Evolutionary conservation across 495 filamentous ascomycete genomes (phyloP).

Genomic region (Recurvomyces mirabilis): DNA sequence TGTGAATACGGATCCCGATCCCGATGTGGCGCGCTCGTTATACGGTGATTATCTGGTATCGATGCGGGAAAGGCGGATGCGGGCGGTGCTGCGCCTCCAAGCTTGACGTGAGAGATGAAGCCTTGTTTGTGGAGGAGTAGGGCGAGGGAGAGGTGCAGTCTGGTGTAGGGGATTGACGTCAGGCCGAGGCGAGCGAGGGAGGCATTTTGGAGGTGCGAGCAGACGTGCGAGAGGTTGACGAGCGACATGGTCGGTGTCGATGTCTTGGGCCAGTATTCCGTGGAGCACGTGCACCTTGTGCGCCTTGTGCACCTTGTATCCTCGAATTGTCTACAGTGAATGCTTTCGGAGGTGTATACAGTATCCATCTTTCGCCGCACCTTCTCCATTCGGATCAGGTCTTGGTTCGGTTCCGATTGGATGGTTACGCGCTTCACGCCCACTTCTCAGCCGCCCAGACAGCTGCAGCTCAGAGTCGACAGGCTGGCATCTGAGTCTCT

Average conservation of each 20-base stretch:
- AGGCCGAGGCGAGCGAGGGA: constrained; percentile 73
- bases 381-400: background rate
- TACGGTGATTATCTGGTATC: constrained; percentile 21
- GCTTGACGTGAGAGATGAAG: constrained; percentile 71
- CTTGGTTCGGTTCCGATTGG: background rate
- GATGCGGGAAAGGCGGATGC: constrained; percentile 33
- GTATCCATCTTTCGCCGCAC: constrained; percentile 2
- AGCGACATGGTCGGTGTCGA: constrained; percentile 61
- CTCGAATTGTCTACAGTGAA: background rate
- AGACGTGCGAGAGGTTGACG: constrained; percentile 64
- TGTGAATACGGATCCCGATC: constrained; percentile 50
- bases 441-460: constrained; percentile 3
- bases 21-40: constrained; percentile 22
- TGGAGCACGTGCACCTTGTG: background rate
- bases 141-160: constrained; percentile 64
- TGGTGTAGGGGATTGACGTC: constrained; percentile 73
- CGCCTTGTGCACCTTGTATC: background rate
- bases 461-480: no score
- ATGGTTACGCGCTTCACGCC: constrained; percentile 2
- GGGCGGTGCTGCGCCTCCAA: constrained; percentile 61
- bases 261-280: constrained; percentile 10
- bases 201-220: constrained; percentile 91
- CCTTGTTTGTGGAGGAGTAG: constrained; percentile 72
- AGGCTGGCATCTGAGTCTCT: constrained; percentile 5
- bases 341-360: background rate